Conservation (phyloP, 2,329 filamentous ascomycete species). For the Dactylellina drechsleri region DNA sequence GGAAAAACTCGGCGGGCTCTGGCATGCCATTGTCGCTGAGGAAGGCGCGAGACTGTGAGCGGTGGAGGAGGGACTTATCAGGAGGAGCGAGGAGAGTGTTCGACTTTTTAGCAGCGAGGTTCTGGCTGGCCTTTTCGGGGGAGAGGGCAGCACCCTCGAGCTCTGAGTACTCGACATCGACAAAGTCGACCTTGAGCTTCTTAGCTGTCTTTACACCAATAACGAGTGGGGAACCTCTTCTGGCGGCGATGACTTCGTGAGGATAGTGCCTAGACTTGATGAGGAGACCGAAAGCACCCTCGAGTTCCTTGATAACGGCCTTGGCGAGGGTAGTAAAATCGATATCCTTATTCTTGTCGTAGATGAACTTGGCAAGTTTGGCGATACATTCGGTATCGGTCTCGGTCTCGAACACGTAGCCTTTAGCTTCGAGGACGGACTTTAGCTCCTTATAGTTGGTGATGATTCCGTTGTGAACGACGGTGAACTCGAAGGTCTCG, state of each 20-base stretch:
- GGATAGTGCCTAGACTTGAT: constrained; percentile 99
- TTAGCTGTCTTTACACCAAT: constrained; percentile 96
- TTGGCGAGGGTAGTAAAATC: constrained; percentile 97
- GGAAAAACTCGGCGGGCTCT: constrained; percentile 98
- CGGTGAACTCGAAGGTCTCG: constrained; percentile 91
- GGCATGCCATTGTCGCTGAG: constrained; percentile 98
- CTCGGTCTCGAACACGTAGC: constrained; percentile 98
- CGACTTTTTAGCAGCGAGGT: constrained; percentile 93
- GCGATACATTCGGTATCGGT: constrained; percentile 99
- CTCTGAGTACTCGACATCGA: constrained; percentile 96
- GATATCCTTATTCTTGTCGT: constrained; percentile 91
- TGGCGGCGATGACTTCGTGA: constrained; percentile 95
- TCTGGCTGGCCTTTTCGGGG: constrained; percentile 94
- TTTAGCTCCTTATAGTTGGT: constrained; percentile 99
- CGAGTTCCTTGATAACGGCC: constrained; percentile 96
- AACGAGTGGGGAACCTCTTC: constrained; percentile 97
- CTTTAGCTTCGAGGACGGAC: constrained; percentile 90
- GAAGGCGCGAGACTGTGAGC: constrained; percentile 97
- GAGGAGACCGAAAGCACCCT: constrained; percentile 95
- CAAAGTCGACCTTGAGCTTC: constrained; percentile 99
- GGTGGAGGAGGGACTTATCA: constrained; percentile 97
- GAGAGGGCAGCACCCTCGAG: constrained; percentile 76
- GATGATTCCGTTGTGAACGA: constrained; percentile 99
- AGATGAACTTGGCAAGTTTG: constrained; percentile 97
- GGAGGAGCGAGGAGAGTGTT: constrained; percentile 79